Evolutionary conservation across 257 asterid species (phyloP).

Genomic region (Anisodus acutangulus): DNA sequence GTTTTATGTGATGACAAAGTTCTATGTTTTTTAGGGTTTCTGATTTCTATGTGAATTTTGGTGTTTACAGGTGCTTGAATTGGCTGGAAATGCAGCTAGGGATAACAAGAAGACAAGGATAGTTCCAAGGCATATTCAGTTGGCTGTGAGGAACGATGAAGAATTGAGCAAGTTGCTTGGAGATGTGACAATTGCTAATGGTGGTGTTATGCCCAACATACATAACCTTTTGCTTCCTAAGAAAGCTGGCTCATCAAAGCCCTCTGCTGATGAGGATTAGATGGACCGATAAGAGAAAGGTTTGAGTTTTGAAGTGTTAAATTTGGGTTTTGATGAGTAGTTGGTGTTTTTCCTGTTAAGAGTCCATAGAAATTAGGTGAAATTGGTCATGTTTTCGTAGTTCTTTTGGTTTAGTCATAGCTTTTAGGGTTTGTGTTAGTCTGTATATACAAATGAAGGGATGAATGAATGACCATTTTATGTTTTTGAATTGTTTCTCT

Average conservation of each 20-base stretch:
- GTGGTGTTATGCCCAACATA: conserved; percentile 91
- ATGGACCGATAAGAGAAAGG: not conserved
- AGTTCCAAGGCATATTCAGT: conserved; percentile 76
- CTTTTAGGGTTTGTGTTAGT: conserved; percentile 29
- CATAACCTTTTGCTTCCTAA: conserved; percentile 82
- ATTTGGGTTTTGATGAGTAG: not conserved
- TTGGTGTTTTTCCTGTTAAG: not conserved
- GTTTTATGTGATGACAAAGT: too few species aligned
- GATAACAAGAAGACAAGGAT: conserved; percentile 87
- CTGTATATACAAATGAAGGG: conserved; percentile 35
- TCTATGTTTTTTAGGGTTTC: not conserved
- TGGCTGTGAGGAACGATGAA: conserved; percentile 82
- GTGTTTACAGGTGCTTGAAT: conserved; percentile 59
- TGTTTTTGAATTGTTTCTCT: not conserved
- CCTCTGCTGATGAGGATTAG: conserved; percentile 63
- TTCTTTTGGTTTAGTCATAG: not conserved
- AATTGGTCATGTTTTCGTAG: not conserved
- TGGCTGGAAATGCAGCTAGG: conserved; percentile 87
- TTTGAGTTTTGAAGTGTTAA: not conserved
- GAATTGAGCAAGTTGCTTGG: conserved; percentile 83
- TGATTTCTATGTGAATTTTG: not conserved
- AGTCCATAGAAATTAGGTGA: not conserved
- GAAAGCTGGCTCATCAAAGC: conserved; percentile 70
- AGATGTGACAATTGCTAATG: conserved; percentile 81
- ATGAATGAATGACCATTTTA: conserved; percentile 13